These are phyloP conservation scores for Porcisia hertigi DNA, from an alignment of 208 protist species.

Conservation along the genomic window DNA sequence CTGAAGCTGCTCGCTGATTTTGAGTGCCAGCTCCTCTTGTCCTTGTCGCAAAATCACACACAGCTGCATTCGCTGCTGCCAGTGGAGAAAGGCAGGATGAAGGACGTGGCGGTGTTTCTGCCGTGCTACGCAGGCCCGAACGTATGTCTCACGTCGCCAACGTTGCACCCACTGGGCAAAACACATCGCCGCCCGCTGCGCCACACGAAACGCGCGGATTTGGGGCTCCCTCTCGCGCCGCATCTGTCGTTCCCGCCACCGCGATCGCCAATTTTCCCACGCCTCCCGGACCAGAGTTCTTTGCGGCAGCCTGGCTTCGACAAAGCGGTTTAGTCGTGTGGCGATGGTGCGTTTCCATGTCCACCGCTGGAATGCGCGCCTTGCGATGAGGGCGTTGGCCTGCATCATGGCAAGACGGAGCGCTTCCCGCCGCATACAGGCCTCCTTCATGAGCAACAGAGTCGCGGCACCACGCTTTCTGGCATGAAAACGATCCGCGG, in stretches of 20 bases:
- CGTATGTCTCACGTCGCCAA: constrained; percentile 3
- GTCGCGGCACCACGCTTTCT: neutral
- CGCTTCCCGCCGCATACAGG: neutral
- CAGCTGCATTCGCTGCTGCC: constrained; percentile 21
- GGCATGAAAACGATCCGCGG: constrained; percentile 5
- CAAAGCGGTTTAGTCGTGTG: neutral
- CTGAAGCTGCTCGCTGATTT: constrained; percentile 18
- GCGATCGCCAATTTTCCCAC: constrained; percentile 3
- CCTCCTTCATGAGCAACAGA: constrained; percentile 2
- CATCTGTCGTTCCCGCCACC: neutral
- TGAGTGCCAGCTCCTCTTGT: constrained; percentile 25
- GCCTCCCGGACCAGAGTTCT: neutral
- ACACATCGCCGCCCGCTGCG: neutral
- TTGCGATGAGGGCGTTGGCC: neutral
- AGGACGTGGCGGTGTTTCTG: constrained; percentile 4
- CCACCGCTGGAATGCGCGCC: constrained; percentile 8
- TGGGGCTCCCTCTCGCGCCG: neutral
- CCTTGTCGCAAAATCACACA: constrained; percentile 15
- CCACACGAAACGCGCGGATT: constrained; percentile 5
- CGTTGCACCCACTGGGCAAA: constrained; percentile 12
- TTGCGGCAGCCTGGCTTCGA: neutral
- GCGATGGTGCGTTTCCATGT: neutral
- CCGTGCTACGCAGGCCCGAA: constrained; percentile 2
- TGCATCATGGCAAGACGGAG: neutral
- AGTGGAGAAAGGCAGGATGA: constrained; percentile 14